phyloP scores from a whole-genome alignment of 2,329 filamentous ascomycete species.

The Thermothelomyces thermophilus region DNA sequence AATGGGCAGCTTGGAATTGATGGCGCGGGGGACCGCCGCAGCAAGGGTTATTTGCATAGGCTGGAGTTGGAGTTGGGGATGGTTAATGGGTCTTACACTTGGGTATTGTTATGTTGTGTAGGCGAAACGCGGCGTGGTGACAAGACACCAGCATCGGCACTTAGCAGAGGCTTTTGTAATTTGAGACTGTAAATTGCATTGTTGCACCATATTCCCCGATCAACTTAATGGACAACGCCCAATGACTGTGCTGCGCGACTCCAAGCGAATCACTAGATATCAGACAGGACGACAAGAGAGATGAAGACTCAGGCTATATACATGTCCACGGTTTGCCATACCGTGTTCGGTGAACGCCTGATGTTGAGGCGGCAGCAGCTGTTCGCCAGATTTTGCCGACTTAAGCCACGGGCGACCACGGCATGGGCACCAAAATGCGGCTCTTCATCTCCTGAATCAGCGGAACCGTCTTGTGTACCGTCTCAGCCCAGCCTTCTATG shows the following conservation, averaged over 20 bases:
- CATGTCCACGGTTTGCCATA: slow-evolving; percentile 3
- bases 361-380: background rate
- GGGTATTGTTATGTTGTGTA: slow-evolving; percentile 20
- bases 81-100: slow-evolving; percentile 15
- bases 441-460: slow-evolving; percentile 97
- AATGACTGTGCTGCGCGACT: background rate
- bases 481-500: slow-evolving; percentile 91
- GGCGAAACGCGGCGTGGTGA: slow-evolving; percentile 1
- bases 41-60: slow-evolving; percentile 21
- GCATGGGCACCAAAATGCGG: slow-evolving; percentile 85
- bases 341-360: background rate
- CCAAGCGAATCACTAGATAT: background rate
- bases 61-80: slow-evolving; percentile 16
- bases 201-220: no score
- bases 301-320: background rate
- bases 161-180: background rate
- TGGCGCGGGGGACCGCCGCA: background rate
- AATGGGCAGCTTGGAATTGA: background rate
- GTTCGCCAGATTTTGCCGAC: background rate
- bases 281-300: background rate
- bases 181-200: no score
- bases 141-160: no score
- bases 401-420: slow-evolving; percentile 86
- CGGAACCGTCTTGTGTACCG: slow-evolving; percentile 96
- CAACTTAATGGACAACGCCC: slow-evolving; percentile 4